Evolutionary conservation across 1,139 yeast genomes (phyloP), one percentile per base, ranked within the genome.

Genomic region (Pichia sp.): DNA sequence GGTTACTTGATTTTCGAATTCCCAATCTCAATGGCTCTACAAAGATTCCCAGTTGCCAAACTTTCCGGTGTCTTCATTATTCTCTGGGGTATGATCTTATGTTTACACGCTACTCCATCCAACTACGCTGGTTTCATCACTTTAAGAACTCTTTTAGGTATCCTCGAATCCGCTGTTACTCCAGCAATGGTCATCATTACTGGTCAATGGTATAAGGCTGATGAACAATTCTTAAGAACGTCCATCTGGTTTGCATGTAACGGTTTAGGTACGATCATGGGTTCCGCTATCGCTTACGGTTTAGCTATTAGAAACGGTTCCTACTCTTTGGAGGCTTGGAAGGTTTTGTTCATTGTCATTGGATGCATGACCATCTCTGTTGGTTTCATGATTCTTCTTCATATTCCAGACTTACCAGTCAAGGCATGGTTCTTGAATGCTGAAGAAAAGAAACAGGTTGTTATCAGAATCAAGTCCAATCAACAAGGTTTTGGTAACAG

Each of bases 101-200:
- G 71, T 31, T 61, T 70, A 15, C 79, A 75, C 52, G 68, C 77
- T 3, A 68, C 70, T 1, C 68, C 73, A 17, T 63, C 61, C 17
- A 71, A 67, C 50, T 52, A 53, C 20, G 65, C 70, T 12, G 71
- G 73, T 0, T 67, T 77, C 37, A 60, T 74, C 31, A 63, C 70
- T 2, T 61, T 74, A 39, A 67, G 83, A 56, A 70, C 74, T 4
- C 51, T 77, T 24, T 58, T 76, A 22, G 83, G 83, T 2, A 62
- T 71, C 55, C 67, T 73, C 28, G 83, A 78, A 56, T 63, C 73
- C 45, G 67, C 71, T 44, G 67, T 75, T 9, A 74, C 79, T 3
- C 83, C 85, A 3, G 75, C 79, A 1, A 71, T 76, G 55, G 74
- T 78, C 38, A 67, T 77, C 40, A 66, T 81, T 38, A 77, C 83